phyloP scores from a whole-genome alignment of 2,329 filamentous ascomycete species.

The Hymenoscyphus repandus region DNA sequence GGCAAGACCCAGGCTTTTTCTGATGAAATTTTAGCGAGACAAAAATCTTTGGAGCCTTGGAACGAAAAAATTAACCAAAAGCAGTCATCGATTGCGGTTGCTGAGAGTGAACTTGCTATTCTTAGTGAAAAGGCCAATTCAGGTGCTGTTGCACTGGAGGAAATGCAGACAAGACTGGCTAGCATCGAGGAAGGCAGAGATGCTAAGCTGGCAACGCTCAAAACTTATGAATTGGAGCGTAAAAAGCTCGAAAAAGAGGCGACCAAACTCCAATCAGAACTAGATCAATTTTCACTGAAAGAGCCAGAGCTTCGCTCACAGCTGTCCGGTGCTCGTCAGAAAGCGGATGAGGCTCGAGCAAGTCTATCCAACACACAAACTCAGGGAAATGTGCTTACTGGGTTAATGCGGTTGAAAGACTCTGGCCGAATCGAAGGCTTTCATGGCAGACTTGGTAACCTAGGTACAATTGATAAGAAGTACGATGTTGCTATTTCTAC shows the following conservation, averaged over 20 bases:
- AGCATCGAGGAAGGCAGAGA: slow-evolving; percentile 66
- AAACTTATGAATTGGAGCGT: slow-evolving; percentile 70
- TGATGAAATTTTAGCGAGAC: slow-evolving; percentile 84
- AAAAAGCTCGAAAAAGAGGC: slow-evolving; percentile 69
- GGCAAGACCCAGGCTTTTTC: slow-evolving; percentile 95
- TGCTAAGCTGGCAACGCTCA: slow-evolving; percentile 68
- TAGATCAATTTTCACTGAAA: slow-evolving; percentile 66
- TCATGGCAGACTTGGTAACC: slow-evolving; percentile 88
- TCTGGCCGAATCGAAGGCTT: slow-evolving; percentile 97
- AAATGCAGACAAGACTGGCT: slow-evolving; percentile 74
- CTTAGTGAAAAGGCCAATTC: slow-evolving; percentile 84
- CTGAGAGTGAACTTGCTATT: slow-evolving; percentile 90
- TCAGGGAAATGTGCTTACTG: slow-evolving; percentile 85
- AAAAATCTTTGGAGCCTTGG: slow-evolving; percentile 94
- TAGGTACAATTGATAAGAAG: slow-evolving; percentile 87
- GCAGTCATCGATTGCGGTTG: slow-evolving; percentile 87
- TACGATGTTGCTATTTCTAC: slow-evolving; percentile 99
- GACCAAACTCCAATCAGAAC: slow-evolving; percentile 63
- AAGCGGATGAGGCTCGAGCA: slow-evolving; percentile 90
- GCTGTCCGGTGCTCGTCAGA: slow-evolving; percentile 85
- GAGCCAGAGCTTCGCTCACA: slow-evolving; percentile 80
- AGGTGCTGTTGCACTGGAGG: slow-evolving; percentile 76
- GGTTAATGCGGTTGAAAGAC: slow-evolving; percentile 90
- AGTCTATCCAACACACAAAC: slow-evolving; percentile 87
- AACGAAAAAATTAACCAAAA: slow-evolving; percentile 96